A percentile compares a stretch with the other conserved stretches of the same genome.
Evolutionary conservation across 2,329 filamentous ascomycete genomes (phyloP).

Genomic region (Claviceps pusilla): DNA sequence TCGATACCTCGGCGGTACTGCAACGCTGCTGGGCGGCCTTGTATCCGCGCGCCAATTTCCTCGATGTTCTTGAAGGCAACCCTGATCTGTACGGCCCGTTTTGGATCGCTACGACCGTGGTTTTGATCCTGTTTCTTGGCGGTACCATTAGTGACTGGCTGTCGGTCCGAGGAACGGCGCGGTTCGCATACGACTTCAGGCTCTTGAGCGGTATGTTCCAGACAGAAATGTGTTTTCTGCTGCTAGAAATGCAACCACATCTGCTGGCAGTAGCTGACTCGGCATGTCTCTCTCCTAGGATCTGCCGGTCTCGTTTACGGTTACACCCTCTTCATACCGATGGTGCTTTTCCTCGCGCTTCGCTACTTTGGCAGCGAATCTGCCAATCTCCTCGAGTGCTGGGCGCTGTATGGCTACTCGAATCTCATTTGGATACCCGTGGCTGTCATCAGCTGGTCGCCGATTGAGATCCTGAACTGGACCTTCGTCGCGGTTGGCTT

Average conservation of each 20-base stretch:
- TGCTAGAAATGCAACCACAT: not conserved
- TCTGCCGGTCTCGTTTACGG: constrained; percentile 90
- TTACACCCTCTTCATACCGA: constrained; percentile 77
- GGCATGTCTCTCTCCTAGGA: constrained; percentile 26
- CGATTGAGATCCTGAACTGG: constrained; percentile 77
- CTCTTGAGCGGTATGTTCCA: constrained; percentile 57
- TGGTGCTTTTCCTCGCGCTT: constrained; percentile 72
- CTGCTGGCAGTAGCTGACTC: constrained; percentile 1
- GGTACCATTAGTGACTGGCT: constrained; percentile 91
- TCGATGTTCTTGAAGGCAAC: constrained; percentile 93
- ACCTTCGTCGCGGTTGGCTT: constrained; percentile 82
- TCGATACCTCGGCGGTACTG: constrained; percentile 82
- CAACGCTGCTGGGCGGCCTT: constrained; percentile 77
- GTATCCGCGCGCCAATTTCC: constrained; percentile 83
- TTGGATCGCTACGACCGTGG: constrained; percentile 96
- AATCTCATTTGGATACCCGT: constrained; percentile 97
- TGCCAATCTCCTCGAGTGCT: constrained; percentile 87
- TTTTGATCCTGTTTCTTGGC: constrained; percentile 86
- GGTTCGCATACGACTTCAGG: constrained; percentile 84
- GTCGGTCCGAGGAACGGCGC: constrained; percentile 47
- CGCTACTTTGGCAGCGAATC: constrained; percentile 92
- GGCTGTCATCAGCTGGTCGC: constrained; percentile 80
- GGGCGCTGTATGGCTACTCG: constrained; percentile 87
- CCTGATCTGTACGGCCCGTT: constrained; percentile 93
- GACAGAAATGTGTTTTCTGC: not conserved